Base-by-base conservation (phyloP, 164 flowering plant genomes). In the Aristolochia fimbriata region DNA sequence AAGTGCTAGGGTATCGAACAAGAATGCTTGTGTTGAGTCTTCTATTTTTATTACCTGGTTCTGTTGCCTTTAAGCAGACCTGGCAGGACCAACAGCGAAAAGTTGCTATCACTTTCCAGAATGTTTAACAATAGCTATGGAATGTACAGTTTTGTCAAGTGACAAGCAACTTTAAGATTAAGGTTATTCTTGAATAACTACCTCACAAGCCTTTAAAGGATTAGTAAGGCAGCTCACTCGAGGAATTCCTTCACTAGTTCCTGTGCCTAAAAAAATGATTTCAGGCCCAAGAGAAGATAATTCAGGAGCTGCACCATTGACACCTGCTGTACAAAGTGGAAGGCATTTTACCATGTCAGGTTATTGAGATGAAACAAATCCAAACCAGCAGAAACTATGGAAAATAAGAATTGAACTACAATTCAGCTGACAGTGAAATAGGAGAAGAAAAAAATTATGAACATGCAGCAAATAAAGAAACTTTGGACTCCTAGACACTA, bases 191-290 rank as follows among this genome's bases (percentile, higher is more conserved):
- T 52, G 21, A 3, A 55, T n/a, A 43, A 64, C 62, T 79, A 93
- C 97, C 81, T 75, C 63, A 62, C 99, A 93, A 57, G 68, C 77
- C 77, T 87, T 85, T 60, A 65, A 6, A 57, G 96, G 87, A 77
- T 90, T 70, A n/a, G 99, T 90, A 43, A 93, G 86, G 72, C 99
- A 93, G 83, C 99, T 93, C 56, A 90, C 94, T 52, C 97, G 90
- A 17, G 97, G 97, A 69, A 93, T 86, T 33, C 99, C 99, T 83
- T 93, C 99, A 77, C 99, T 93, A 23, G 99, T 93, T 63, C 99
- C 97, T 0, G 99, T 90, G 23, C 97, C 99, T 65, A 93, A 50
- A 63, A 93, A 93, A 69, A 93, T 80, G 60, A 93, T 79, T 62
- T 89, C 97, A 43, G 97, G 77, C 62, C 83, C 71, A 37, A 70